phyloP scores from a whole-genome alignment of 768 basidiomycete species.

The Hemileccinum impolitum region DNA sequence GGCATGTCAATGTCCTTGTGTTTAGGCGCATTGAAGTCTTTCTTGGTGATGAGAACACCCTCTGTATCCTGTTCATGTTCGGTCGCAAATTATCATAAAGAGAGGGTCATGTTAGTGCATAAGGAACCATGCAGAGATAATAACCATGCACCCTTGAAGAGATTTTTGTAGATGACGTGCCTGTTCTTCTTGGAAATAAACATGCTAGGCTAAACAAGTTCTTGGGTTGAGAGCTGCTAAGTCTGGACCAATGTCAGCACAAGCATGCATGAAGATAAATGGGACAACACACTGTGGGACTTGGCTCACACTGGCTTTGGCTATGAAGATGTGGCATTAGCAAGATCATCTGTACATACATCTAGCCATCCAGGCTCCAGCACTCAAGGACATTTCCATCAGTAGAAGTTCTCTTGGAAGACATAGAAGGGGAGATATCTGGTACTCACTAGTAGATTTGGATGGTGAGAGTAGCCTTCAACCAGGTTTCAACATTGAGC shows the following conservation, averaged over 20 bases:
- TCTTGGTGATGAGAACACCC: constrained; percentile 98
- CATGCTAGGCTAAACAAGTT: constrained; percentile 58
- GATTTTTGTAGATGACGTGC: constrained; percentile 96
- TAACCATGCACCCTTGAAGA: constrained; percentile 89
- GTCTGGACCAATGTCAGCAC: not conserved
- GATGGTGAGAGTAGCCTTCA: constrained; percentile 25
- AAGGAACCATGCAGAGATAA: not conserved
- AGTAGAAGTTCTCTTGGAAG: constrained; percentile 3
- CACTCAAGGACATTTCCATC: constrained; percentile 10
- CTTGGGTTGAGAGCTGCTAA: constrained; percentile 30
- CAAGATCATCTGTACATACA: constrained; percentile 27
- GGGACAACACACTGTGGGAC: constrained; percentile 34
- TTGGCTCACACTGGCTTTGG: constrained; percentile 34
- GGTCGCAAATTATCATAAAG: not conserved
- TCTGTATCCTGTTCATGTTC: constrained; percentile 45
- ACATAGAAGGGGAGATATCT: not conserved
- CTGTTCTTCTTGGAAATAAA: constrained; percentile 95
- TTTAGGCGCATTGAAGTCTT: constrained; percentile 96
- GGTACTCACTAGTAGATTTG: constrained; percentile 23
- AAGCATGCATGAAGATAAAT: not conserved
- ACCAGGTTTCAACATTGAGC: constrained; percentile 37
- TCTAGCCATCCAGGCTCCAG: constrained; percentile 37
- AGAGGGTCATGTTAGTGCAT: not conserved
- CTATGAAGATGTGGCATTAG: constrained; percentile 24
- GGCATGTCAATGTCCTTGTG: constrained; percentile 85